phyloP scores from a whole-genome alignment of 495 filamentous ascomycete species.

The Penicillium ucsense region DNA sequence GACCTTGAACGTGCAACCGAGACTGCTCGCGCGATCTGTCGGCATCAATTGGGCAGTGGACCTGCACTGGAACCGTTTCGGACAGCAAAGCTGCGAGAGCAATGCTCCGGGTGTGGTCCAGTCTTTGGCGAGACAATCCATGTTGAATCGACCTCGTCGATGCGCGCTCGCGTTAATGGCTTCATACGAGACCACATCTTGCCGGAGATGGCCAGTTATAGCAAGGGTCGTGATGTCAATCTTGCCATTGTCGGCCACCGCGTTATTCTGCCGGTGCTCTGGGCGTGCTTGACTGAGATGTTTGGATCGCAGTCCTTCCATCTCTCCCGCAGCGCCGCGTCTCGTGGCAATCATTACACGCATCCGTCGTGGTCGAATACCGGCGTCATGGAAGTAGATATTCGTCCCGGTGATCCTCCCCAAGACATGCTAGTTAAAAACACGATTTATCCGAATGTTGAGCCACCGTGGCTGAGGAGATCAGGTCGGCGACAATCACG shows the following conservation, averaged over 20 bases:
- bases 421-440: background rate
- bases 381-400: conserved; percentile 47
- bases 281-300: conserved; percentile 47
- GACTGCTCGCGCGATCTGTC: conserved; percentile 57
- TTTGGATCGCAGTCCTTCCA: conserved; percentile 35
- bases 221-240: conserved; percentile 9
- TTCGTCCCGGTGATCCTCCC: conserved; percentile 12
- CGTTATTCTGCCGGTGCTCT: conserved; percentile 58
- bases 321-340: conserved; percentile 9
- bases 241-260: conserved; percentile 69
- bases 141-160: conserved; percentile 40
- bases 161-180: conserved; percentile 47
- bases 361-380: conserved; percentile 50
- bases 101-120: conserved; percentile 8
- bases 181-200: conserved; percentile 55
- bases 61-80: conserved; percentile 3
- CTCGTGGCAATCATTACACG: conserved; percentile 6
- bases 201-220: conserved; percentile 37
- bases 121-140: background rate
- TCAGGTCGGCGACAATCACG: background rate
- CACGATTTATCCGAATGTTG: background rate
- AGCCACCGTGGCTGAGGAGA: conserved; percentile 1
- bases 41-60: conserved; percentile 30
- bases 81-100: conserved; percentile 12
- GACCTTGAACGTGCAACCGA: conserved; percentile 59